Base-by-base conservation (phyloP, 768 basidiomycete species). In the Psilocybe subaeruginosa region DNA sequence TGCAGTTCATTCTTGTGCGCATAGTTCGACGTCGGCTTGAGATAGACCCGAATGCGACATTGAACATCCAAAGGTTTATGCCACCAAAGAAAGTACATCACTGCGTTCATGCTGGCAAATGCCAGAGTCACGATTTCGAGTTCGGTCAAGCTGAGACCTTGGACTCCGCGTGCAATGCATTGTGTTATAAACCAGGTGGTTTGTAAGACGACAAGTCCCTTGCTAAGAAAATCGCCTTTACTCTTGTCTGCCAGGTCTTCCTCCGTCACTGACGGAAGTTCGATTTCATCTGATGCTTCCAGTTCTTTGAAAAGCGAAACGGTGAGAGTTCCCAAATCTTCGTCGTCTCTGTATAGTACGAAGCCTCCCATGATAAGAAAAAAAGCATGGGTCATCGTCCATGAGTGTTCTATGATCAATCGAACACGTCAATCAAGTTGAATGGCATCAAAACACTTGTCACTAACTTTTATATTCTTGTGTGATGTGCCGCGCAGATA, bases 41-140 rank as follows among this genome's bases (percentile, higher is more conserved):
- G 37, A 43, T 59, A 39, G n/a, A 59, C 37, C 3, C 47, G 35
- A 16, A 52, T 41, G 7, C 47, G 48, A n/a, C 58, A 60, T 9
- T 62, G 60, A 1, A 77, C 70, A 57, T 74, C 70, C 9, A 72
- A 62, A 1, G 76, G 77, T 62, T 79, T 79, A 23, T 70, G 54
- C 76, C 72, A 77, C 78, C 78, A 78, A 4, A 74, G 52, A 3
- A 59, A 39, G 58, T 74, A 78, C 19, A 67, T 72, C 12, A 69
- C 56, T 3, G 66, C 58, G 48, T 72, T 76, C 27, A 76, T 61
- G 3, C 66, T 48, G 3, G 70, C 72, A 33, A 75, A 73, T 0
- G 74, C 75, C 29, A 76, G 27, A 0, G 78, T 79, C 16, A 68
- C 62, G 31, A 77, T 60, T 61, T 80, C 76, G n/a, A 79, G 69